These are phyloP conservation scores for Spizellomyces sp. DNA, from an alignment of 192 early-diverging fungal species.

Conservation along the genomic window DNA sequence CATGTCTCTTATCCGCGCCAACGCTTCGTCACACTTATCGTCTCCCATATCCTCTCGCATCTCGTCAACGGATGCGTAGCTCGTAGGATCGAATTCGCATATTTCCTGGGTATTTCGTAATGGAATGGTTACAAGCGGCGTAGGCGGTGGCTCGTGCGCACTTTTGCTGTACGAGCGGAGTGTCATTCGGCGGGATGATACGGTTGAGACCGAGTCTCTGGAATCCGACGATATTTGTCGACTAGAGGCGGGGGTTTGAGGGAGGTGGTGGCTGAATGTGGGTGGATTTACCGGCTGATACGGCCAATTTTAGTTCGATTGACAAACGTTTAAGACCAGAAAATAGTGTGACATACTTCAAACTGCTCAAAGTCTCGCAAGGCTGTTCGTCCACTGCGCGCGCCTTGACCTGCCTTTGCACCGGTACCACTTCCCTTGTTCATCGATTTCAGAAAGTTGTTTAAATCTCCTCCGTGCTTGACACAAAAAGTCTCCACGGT, in stretches of 20 bases:
- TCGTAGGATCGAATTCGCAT: constrained; percentile 12
- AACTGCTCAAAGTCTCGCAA: no score
- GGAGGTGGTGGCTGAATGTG: no score
- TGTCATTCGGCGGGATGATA: constrained; percentile 2
- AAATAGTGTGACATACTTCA: no score
- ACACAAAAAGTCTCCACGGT: neutral
- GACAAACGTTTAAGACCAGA: no score
- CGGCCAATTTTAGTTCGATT: no score
- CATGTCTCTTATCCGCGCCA: constrained; percentile 10
- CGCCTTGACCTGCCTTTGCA: no score
- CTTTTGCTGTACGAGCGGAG: constrained; percentile 3
- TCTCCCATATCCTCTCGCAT: constrained; percentile 10
- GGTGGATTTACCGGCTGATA: no score
- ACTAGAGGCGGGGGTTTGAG: no score
- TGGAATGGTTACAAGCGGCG: constrained; percentile 1
- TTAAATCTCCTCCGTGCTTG: neutral
- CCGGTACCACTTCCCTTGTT: neutral
- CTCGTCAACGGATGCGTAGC: neutral
- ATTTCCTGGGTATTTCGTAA: neutral
- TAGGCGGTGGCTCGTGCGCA: neutral
- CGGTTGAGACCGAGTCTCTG: neutral
- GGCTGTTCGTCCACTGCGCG: no score
- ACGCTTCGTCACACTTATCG: constrained; percentile 6
- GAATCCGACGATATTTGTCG: neutral
- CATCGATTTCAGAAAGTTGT: neutral